phyloP scores from a whole-genome alignment of 495 filamentous ascomycete genomes.

The Penicillium paxilli region DNA sequence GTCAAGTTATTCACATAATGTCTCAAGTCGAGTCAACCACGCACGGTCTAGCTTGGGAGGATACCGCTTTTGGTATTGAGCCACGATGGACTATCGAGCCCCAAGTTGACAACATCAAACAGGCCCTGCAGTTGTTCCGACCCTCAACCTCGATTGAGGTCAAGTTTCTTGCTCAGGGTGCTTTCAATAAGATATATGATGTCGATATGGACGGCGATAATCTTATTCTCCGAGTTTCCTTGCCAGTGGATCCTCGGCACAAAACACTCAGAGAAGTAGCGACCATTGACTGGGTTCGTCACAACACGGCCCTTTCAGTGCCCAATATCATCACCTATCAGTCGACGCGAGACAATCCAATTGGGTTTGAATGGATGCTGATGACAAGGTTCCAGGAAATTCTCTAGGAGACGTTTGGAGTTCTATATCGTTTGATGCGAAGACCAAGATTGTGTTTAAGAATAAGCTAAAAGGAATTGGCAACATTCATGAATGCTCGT shows the following conservation, averaged over 20 bases:
- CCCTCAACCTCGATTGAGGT: constrained; percentile 4
- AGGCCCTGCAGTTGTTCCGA: constrained; percentile 7
- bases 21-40: too few relatives aligned
- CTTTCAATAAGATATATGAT: constrained; percentile 12
- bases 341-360: constrained; percentile 39
- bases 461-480: too few relatives aligned
- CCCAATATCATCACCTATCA: constrained; percentile 49
- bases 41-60: too few relatives aligned
- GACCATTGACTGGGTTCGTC: constrained; percentile 48
- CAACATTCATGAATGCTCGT: too few relatives aligned
- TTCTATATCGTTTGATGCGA: too few relatives aligned
- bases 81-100: constrained; percentile 6
- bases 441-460: too few relatives aligned
- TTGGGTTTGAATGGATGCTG: constrained; percentile 62
- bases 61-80: too few relatives aligned
- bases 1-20: too few relatives aligned
- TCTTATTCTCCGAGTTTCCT: constrained; percentile 49
- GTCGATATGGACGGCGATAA: constrained; percentile 2
- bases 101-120: background rate
- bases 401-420: constrained; percentile 4
- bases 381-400: constrained; percentile 50
- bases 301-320: too few relatives aligned
- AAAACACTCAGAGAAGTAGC: constrained; percentile 58
- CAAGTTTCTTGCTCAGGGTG: constrained; percentile 5
- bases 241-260: constrained; percentile 53